phyloP scores from a whole-genome alignment of 768 basidiomycete genomes.

The Dioszegia crocea region DNA sequence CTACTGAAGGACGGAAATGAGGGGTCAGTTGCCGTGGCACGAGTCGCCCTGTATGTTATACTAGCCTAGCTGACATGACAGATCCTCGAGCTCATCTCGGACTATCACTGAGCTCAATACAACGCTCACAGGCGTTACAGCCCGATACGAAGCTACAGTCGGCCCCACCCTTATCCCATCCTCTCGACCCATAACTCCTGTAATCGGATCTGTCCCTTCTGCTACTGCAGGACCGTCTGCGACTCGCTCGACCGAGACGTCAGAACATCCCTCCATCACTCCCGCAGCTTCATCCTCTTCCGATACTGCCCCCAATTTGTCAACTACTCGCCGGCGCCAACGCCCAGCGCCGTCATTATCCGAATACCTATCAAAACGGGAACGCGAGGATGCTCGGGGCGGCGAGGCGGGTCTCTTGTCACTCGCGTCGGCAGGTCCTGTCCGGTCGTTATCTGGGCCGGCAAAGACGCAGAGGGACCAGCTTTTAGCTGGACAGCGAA shows the following conservation, averaged over 20 bases:
- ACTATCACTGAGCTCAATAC: background rate
- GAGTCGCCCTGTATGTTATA: background rate
- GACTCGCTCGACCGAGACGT: too few species aligned
- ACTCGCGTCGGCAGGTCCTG: constrained; percentile 5
- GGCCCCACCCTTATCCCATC: background rate
- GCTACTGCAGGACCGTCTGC: too few species aligned
- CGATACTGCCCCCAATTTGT: too few species aligned
- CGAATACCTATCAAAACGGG: constrained; percentile 27
- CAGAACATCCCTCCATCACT: too few species aligned
- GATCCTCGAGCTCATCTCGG: background rate
- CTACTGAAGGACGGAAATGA: constrained; percentile 18
- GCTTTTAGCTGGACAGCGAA: constrained; percentile 22
- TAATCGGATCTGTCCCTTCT: too few species aligned
- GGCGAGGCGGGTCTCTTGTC: constrained; percentile 29
- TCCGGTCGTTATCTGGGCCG: background rate
- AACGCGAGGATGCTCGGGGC: constrained; percentile 24
- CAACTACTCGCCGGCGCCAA: background rate
- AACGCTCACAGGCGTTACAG: background rate
- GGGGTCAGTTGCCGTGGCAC: constrained; percentile 9
- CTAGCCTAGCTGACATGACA: background rate
- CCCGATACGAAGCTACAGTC: background rate
- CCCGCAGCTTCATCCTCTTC: too few species aligned
- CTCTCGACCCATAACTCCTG: background rate
- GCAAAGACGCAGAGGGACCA: constrained; percentile 15
- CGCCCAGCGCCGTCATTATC: constrained; percentile 7